Evolutionary conservation across 2,329 filamentous ascomycete species (phyloP).

Genomic region (Paecilomyces niveus): DNA sequence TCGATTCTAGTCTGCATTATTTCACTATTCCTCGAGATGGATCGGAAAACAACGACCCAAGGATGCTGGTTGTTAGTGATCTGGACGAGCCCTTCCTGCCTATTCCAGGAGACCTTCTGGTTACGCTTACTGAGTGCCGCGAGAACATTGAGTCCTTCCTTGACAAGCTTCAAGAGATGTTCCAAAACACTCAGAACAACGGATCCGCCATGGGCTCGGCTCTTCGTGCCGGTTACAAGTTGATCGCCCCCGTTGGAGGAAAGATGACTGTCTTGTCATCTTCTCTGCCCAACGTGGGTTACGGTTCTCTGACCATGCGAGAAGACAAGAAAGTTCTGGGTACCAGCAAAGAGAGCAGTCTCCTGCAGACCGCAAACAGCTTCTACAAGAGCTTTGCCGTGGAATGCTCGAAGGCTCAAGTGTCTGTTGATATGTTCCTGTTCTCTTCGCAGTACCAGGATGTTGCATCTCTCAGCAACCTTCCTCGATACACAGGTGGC

Average conservation of each 20-base stretch:
- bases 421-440: slow-evolving; percentile 97
- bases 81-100: slow-evolving; percentile 94
- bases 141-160: slow-evolving; percentile 89
- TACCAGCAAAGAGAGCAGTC: slow-evolving; percentile 79
- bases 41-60: slow-evolving; percentile 75
- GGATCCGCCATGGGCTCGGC: slow-evolving; percentile 94
- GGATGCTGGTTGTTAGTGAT: slow-evolving; percentile 90
- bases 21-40: slow-evolving; percentile 88
- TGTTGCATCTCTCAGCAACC: slow-evolving; percentile 89
- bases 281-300: slow-evolving; percentile 81
- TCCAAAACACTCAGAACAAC: slow-evolving; percentile 84
- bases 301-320: slow-evolving; percentile 83
- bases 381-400: slow-evolving; percentile 99
- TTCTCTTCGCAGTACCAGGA: slow-evolving; percentile 97
- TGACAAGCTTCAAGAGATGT: slow-evolving; percentile 88
- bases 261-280: slow-evolving; percentile 91
- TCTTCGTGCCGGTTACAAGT: slow-evolving; percentile 84
- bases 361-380: slow-evolving; percentile 86
- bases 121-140: slow-evolving; percentile 81
- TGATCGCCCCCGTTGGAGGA: slow-evolving; percentile 88
- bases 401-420: slow-evolving; percentile 97
- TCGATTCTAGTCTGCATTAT: slow-evolving; percentile 92
- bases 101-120: slow-evolving; percentile 82
- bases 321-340: slow-evolving; percentile 95
- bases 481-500: slow-evolving; percentile 91